phyloP scores from a whole-genome alignment of 495 filamentous ascomycete species.

The Tuber microsphaerosporum region DNA sequence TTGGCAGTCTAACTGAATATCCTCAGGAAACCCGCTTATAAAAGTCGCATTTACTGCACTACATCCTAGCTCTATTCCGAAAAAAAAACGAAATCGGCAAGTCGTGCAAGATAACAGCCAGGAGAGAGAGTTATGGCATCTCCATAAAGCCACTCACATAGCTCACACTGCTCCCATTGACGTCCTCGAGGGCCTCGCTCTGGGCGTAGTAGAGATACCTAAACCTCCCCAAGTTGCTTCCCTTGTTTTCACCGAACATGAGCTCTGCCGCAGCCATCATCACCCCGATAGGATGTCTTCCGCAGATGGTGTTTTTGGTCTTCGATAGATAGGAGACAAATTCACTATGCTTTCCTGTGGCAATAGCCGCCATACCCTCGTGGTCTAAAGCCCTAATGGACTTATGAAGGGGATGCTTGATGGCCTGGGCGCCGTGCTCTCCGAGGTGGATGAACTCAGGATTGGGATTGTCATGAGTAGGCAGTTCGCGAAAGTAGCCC shows the following conservation, averaged over 20 bases:
- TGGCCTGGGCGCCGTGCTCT: constrained; percentile 34
- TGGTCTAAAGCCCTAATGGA: constrained; percentile 77
- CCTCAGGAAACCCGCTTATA: not conserved
- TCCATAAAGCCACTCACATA: constrained; percentile 69
- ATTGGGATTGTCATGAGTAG: constrained; percentile 35
- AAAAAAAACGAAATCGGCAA: not conserved
- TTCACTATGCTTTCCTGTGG: constrained; percentile 58
- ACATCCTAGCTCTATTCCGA: not conserved
- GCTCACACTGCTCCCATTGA: constrained; percentile 82
- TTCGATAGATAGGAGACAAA: constrained; percentile 62
- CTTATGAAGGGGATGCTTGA: constrained; percentile 54
- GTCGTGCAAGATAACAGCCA: not conserved
- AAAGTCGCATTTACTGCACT: not conserved
- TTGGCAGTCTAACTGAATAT: not conserved
- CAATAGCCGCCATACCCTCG: constrained; percentile 73
- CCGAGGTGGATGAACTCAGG: constrained; percentile 31
- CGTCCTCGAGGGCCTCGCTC: constrained; percentile 65
- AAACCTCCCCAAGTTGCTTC: constrained; percentile 54
- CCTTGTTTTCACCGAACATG: constrained; percentile 44
- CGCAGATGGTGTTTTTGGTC: constrained; percentile 90
- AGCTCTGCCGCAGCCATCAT: constrained; percentile 79
- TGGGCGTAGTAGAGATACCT: constrained; percentile 86
- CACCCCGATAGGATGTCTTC: constrained; percentile 90
- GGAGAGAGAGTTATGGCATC: not conserved
- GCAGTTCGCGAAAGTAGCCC: constrained; percentile 59